Conservation (phyloP, 2,329 filamentous ascomycete species). For the Endoconidiophora polonica region DNA sequence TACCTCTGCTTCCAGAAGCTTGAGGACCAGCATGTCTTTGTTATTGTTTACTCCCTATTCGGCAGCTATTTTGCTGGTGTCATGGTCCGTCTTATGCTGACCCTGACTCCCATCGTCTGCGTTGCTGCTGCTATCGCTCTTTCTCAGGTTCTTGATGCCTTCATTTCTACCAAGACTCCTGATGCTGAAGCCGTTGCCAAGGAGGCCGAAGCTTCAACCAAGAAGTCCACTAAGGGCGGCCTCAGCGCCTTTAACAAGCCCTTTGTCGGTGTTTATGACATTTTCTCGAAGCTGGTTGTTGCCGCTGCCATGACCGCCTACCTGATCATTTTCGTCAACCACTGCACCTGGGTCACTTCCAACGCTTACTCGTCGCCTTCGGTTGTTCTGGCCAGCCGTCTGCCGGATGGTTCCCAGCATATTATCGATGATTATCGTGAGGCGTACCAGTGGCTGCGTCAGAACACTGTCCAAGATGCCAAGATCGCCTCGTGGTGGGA, state of each 20-base stretch:
- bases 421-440: slow-evolving; percentile 99
- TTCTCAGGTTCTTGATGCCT: slow-evolving; percentile 78
- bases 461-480: slow-evolving; percentile 86
- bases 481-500: slow-evolving; percentile 99
- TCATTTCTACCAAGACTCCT: slow-evolving; percentile 52
- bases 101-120: slow-evolving; percentile 88
- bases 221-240: slow-evolving; percentile 36
- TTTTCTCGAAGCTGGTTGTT: slow-evolving; percentile 63
- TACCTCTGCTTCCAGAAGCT: slow-evolving; percentile 95
- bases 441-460: slow-evolving; percentile 97
- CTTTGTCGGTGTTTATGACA: slow-evolving; percentile 67
- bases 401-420: slow-evolving; percentile 90
- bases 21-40: slow-evolving; percentile 90
- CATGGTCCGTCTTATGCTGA: slow-evolving; percentile 98
- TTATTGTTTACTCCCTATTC: slow-evolving; percentile 92
- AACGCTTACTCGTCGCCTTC: slow-evolving; percentile 98
- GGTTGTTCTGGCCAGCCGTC: slow-evolving; percentile 78
- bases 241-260: slow-evolving; percentile 59
- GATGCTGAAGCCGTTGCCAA: slow-evolving; percentile 24
- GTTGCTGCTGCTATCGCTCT: slow-evolving; percentile 79
- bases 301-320: slow-evolving; percentile 59
- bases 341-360: slow-evolving; percentile 98
- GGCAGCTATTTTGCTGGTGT: slow-evolving; percentile 97
- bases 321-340: slow-evolving; percentile 80
- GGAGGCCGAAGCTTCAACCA: slow-evolving; percentile 37